phyloP scores from a whole-genome alignment of 202 grass and related monocot genomes.

The Sporobolus alterniflorus region DNA sequence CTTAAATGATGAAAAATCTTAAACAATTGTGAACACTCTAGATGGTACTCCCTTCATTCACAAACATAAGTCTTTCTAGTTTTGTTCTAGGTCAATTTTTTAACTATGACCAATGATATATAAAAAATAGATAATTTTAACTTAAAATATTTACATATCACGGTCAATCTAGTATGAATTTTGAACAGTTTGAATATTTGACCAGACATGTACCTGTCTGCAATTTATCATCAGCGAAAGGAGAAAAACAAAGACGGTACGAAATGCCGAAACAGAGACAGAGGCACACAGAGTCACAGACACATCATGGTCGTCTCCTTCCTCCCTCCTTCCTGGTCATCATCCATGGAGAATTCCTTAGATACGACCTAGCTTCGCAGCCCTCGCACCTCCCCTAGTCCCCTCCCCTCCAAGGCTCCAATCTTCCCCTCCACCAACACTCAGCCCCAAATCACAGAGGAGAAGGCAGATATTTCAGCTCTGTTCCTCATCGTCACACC shows the following conservation, averaged over 20 bases:
- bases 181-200: not conserved
- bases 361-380: constrained; percentile 45
- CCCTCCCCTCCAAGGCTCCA: not conserved
- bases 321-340: constrained; percentile 36
- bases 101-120: too few species aligned
- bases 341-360: constrained; percentile 25
- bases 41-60: too few species aligned
- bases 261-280: not conserved
- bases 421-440: constrained; percentile 17
- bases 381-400: not conserved
- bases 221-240: not conserved
- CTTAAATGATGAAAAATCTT: not conserved
- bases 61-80: too few species aligned
- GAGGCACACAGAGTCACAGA: not conserved
- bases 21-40: not conserved
- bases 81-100: too few species aligned
- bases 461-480: constrained; percentile 20
- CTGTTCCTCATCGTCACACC: constrained; percentile 12
- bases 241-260: not conserved
- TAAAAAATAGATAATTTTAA: too few species aligned
- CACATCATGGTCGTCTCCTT: constrained; percentile 9
- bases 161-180: too few species aligned
- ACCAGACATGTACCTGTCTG: not conserved
- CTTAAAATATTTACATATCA: too few species aligned
- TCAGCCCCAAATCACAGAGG: not conserved